These are phyloP conservation scores for Colletotrichum sp. DNA, from an alignment of 2,329 filamentous ascomycete genomes.

Conservation along the genomic window DNA sequence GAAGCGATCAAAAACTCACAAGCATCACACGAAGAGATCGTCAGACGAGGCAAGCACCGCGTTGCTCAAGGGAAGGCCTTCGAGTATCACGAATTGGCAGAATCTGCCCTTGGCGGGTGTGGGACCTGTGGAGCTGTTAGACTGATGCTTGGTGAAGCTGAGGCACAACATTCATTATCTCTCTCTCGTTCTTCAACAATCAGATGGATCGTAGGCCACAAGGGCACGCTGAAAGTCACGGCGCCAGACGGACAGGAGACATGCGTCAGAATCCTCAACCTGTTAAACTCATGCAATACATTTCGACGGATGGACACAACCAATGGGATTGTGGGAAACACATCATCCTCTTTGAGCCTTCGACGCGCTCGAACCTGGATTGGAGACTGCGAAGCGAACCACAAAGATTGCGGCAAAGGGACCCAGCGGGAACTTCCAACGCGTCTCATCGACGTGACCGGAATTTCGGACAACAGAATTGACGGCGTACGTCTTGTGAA, in stretches of 20 bases:
- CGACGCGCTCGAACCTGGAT: background rate
- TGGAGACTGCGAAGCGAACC: background rate
- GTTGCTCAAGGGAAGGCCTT: background rate
- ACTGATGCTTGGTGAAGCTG: background rate
- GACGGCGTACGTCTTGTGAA: background rate
- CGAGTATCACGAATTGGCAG: background rate
- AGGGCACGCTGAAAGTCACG: background rate
- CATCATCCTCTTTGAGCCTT: background rate
- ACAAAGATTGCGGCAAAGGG: background rate
- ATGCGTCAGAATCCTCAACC: background rate
- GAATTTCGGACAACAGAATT: fast-evolving
- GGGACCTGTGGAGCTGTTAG: background rate
- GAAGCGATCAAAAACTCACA: background rate
- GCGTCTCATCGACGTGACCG: background rate
- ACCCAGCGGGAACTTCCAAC: background rate
- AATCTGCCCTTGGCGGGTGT: background rate
- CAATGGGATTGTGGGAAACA: background rate
- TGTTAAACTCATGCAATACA: background rate
- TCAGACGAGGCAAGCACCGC: background rate
- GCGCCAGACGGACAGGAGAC: background rate
- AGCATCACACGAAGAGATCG: background rate
- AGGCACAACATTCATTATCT: fast-evolving
- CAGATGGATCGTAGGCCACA: background rate
- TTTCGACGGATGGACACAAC: background rate
- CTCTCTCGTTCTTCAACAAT: background rate